These are phyloP conservation scores for Aspergillus carbonarius DNA, from an alignment of 2,329 filamentous ascomycete genomes.

Conservation along the genomic window DNA sequence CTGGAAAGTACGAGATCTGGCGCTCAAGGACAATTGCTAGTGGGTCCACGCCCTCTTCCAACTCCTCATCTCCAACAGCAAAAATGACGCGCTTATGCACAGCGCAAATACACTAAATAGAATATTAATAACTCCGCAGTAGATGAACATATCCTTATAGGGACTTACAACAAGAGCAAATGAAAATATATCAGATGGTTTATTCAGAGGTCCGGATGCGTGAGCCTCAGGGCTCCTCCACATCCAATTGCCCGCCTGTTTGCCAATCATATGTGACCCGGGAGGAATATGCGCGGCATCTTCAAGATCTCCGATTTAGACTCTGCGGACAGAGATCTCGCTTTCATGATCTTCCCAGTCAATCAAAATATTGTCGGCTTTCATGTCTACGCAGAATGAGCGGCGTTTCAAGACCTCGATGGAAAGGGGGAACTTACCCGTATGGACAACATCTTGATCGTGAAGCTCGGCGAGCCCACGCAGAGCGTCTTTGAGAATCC, in stretches of 20 bases:
- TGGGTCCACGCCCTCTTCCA: slow-evolving; percentile 34
- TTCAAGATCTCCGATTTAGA: slow-evolving; percentile 10
- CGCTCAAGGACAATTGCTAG: slow-evolving; percentile 45
- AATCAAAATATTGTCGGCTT: slow-evolving; percentile 7
- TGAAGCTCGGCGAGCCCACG: slow-evolving; percentile 38
- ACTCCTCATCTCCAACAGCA: slow-evolving; percentile 36
- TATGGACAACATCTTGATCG: slow-evolving; percentile 36
- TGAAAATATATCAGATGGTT: slow-evolving; percentile 38
- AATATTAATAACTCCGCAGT: slow-evolving; percentile 3
- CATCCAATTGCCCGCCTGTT: slow-evolving; percentile 30
- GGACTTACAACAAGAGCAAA: slow-evolving; percentile 34
- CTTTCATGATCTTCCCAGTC: not conserved
- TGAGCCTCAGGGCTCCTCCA: slow-evolving; percentile 40
- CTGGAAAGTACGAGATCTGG: slow-evolving; percentile 51
- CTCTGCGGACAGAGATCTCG: not conserved
- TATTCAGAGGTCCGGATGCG: slow-evolving; percentile 24
- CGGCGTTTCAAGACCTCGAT: not conserved
- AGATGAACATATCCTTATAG: not conserved
- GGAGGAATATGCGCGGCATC: slow-evolving; percentile 10
- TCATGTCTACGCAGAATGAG: slow-evolving; percentile 7
- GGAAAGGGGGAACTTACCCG: slow-evolving; percentile 12
- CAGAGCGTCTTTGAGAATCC: slow-evolving; percentile 46
- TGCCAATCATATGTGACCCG: slow-evolving; percentile 8
- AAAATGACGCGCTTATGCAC: slow-evolving; percentile 45
- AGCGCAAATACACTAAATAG: slow-evolving; percentile 46